Evolutionary conservation across 495 filamentous ascomycete species (phyloP).

Genomic region (Aspergillus leporis): DNA sequence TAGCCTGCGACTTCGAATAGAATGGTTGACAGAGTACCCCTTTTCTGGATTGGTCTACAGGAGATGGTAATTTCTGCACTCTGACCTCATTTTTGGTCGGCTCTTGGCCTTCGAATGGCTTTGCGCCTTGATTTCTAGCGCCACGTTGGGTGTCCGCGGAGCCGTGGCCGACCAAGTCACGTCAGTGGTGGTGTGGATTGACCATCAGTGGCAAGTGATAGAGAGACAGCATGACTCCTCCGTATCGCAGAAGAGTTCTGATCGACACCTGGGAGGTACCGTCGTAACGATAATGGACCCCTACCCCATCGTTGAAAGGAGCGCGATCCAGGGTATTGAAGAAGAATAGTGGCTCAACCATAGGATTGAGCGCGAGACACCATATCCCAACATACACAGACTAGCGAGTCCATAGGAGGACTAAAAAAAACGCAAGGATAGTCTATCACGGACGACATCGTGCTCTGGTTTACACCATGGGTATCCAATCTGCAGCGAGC

Average conservation of each 20-base stretch:
- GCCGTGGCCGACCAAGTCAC: background rate
- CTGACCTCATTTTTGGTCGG: background rate
- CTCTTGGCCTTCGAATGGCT: background rate
- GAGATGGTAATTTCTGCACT: background rate
- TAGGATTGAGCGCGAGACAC: background rate
- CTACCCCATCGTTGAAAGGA: background rate
- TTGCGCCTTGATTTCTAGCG: background rate
- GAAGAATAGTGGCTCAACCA: background rate
- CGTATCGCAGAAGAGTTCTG: background rate
- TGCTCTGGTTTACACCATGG: background rate
- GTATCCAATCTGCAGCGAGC: background rate
- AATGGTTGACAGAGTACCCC: background rate
- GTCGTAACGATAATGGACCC: background rate
- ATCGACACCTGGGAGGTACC: background rate
- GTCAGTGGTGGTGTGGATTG: background rate
- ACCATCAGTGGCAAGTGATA: background rate
- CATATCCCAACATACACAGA: background rate
- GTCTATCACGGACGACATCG: background rate
- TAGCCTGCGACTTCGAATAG: background rate
- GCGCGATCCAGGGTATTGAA: background rate
- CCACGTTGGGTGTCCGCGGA: background rate
- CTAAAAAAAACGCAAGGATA: constrained; percentile 3
- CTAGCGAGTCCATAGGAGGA: background rate
- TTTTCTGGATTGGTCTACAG: background rate
- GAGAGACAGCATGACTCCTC: background rate